Base-by-base conservation (phyloP, 257 asterid genomes). In the Solanum megistacrolobum region DNA sequence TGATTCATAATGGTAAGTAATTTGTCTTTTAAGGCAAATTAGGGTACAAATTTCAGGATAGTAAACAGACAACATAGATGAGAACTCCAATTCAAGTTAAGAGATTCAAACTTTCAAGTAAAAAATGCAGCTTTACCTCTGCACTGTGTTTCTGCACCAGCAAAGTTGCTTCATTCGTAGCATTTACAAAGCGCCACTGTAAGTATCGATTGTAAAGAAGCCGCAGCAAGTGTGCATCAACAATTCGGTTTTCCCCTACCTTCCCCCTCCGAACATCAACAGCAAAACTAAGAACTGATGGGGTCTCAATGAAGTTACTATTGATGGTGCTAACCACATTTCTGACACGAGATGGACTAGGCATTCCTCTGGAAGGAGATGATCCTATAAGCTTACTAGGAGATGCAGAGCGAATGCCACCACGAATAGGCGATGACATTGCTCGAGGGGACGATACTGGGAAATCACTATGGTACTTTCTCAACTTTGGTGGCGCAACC, bases 251-350 rank as follows among this genome's bases (percentile, higher is more conserved):
- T 92, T 94, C 99, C 89, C 98, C 99, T 25, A 95, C 98, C 92
- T 95, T 97, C 62, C 97, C 98, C 91, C 99, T 94, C 92, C 98
- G 91, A 84, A 96, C 93, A 90, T 96, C 99, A 82, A 95, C 99
- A 78, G 98, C 96, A 92, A 91, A 97, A 91, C 99, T 95, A 91
- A 95, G 99, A 62, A 97, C 98, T 3, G 99, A 96, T 68, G 99
- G 98, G 14, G 98, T 91, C 90, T 95, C 99, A 66, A 85, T 85
- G 87, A 92, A 92, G 89, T 90, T 94, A 93, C 89, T 93, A 90
- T 90, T 93, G 48, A 96, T 95, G 88, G 95, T 93, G 88, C 98
- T 95, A 86, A 92, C 98, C 79, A 93, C 98, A 90, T 94, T 94
- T 92, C 96, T 95, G 83, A 95, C 88, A 83, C 98, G 93, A 87